Evolutionary conservation across 116 monocot genomes (phyloP), one percentile per base, ranked within the genome.

Genomic region (Dioscorea cayenensis): DNA sequence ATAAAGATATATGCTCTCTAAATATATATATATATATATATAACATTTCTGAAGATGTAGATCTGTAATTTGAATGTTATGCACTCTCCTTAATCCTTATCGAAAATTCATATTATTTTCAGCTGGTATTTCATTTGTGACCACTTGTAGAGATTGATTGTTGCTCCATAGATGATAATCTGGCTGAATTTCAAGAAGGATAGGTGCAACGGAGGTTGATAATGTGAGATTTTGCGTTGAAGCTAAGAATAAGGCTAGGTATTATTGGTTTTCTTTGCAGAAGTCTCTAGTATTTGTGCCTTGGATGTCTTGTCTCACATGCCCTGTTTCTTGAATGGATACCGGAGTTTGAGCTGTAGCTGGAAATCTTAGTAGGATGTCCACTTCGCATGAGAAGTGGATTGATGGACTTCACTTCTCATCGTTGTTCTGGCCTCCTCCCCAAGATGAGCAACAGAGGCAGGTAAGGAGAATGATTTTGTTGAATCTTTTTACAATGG

Each of bases 391-490:
- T 63, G 86, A 83, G 72, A 99, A 84, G 73, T 99, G 99, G 99
- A 85, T 89, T 36, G 86, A 94, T 77, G 91, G 99, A 55, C 85
- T 99, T 21, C 88, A 79, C 61, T 99, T 82, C 71, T 94, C 99
- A 14, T 94, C 99, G 35, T 68, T 99, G 62, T 75, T 87, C 27
- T 90, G 99, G 88, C 89, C 94, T 29, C 86, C 97, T 17, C 94
- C 94, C 0, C 89, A 80, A 17, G 91, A 94, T 80, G 82, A 87
- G 65, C 84, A 86, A 36, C 94, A 91, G 81, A 86, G 85, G 67
- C 86, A 94, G 90, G 94, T 94, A 78, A 23, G 14, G 55, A 55
- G 19, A 55, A 43, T 43, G 43, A 12, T 43, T 43, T 43, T 43
- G 43, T 43, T 43, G 43, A 43, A 12, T 55, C 17, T 55, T 55